Percentiles rank a stretch among this genome's conserved stretches.
These are phyloP conservation scores for Acarospora socialis DNA, from an alignment of 2,329 filamentous ascomycete species.

Conservation along the genomic window DNA sequence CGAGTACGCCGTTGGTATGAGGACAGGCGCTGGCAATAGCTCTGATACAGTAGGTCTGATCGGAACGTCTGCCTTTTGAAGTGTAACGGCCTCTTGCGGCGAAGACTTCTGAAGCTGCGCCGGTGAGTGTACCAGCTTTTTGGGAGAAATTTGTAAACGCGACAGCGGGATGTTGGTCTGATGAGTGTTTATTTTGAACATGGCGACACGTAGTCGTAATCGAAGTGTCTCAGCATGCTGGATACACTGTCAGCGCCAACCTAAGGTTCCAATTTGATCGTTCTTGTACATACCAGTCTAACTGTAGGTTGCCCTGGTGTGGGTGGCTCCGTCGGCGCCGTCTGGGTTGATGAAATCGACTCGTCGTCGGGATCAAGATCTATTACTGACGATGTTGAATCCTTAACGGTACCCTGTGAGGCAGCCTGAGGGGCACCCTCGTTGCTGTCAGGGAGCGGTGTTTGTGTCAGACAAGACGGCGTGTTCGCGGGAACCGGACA, in stretches of 20 bases:
- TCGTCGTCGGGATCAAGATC: slow-evolving; percentile 10
- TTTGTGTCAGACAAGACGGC: too few species aligned
- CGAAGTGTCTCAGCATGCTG: slow-evolving; percentile 14
- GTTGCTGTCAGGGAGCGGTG: too few species aligned
- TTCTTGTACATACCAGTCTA: slow-evolving; percentile 5
- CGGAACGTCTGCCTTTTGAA: not conserved
- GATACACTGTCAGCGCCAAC: not conserved
- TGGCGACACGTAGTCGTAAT: slow-evolving; percentile 13
- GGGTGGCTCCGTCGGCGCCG: slow-evolving; percentile 12
- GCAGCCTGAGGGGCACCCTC: too few species aligned
- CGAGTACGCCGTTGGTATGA: slow-evolving; percentile 10
- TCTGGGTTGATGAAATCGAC: slow-evolving; percentile 11
- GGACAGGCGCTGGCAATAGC: slow-evolving; percentile 12
- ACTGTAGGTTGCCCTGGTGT: slow-evolving; percentile 6
- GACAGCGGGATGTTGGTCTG: slow-evolving; percentile 14
- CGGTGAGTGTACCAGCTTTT: too few species aligned
- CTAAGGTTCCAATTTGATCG: not conserved
- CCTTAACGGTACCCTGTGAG: slow-evolving; percentile 1
- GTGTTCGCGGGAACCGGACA: too few species aligned
- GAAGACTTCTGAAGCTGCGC: too few species aligned
- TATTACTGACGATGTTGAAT: slow-evolving; percentile 6
- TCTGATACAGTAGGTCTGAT: slow-evolving; percentile 4
- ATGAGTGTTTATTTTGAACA: slow-evolving; percentile 14
- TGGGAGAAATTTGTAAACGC: slow-evolving; percentile 8
- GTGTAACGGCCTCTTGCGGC: too few species aligned